Base-by-base conservation (phyloP, 768 basidiomycete genomes). In the Rhizopogon vinicolor region DNA sequence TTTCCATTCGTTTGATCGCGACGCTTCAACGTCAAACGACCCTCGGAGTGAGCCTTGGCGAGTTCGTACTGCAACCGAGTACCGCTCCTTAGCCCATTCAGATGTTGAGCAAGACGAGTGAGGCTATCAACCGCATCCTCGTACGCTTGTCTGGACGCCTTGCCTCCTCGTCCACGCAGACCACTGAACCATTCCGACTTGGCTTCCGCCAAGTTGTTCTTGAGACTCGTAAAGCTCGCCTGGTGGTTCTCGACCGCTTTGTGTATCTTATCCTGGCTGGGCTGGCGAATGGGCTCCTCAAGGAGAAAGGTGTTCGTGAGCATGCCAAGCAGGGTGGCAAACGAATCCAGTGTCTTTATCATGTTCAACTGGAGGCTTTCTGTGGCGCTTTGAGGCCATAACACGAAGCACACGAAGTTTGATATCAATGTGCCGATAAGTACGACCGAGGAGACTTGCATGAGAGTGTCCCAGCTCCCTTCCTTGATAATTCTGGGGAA, bases 71-170 rank as follows among this genome's bases (percentile, higher is more conserved):
- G 94, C 37, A 98, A 69, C 35, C 82, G 79, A 7, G 88, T 92
- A 1, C 93, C 90, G 55, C 89, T 86, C 45, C 96, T 74, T 56
- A 98, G 74, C 25, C 96, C 94, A 54, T 88, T 94, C 40, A 99
- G 72, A 73, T 98, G 95, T 65, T 99, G 96, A 1, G 92, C 97
- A 5, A 99, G 81, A 16, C 93, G 77, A 56, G 90, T 95, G 62
- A 99, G 75, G 62, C 87, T 87, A 56, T 85, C 86, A 10, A 98
- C 88, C 0, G 91, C 89, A 58, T 93, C 91, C 59, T 90, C 89
- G 56, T 95, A 96, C 0, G 89, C 86, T 52, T 76, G 74, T 49
- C 82, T 72, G 0, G 74, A 66, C 12, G 60, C n/a, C 33, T 58
- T 51, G 39, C 65, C 56, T 8, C 62, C 68, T 28, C 45, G 55